Conservation (phyloP, 2,329 filamentous ascomycete genomes). For the Fusarium clavum region DNA sequence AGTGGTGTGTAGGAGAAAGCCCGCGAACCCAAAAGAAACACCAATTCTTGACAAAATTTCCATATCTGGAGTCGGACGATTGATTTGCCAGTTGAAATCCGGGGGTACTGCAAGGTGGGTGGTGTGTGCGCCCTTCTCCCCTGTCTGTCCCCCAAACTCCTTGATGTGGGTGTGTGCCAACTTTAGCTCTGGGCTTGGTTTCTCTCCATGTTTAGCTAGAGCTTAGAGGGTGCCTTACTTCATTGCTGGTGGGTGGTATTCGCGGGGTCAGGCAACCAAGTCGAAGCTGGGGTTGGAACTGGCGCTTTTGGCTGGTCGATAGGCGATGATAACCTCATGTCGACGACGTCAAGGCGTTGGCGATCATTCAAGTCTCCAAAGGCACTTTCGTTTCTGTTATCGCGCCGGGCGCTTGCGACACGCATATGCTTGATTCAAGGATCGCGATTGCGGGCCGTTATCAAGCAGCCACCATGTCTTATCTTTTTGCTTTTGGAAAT, state of each 20-base stretch:
- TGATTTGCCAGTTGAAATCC: slow-evolving; percentile 29
- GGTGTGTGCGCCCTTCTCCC: slow-evolving; percentile 29
- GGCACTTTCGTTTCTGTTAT: slow-evolving; percentile 14
- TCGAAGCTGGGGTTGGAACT: slow-evolving; percentile 38
- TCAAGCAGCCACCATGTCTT: slow-evolving; percentile 31
- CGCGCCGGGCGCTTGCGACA: slow-evolving; percentile 16
- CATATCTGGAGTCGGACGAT: slow-evolving; percentile 16
- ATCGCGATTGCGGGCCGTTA: slow-evolving; percentile 28
- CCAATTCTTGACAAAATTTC: slow-evolving; percentile 17
- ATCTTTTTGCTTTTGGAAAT: slow-evolving; percentile 5
- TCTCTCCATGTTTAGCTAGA: not conserved
- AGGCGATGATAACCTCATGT: slow-evolving; percentile 18
- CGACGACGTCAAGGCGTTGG: slow-evolving; percentile 33
- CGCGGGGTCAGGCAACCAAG: slow-evolving; percentile 25
- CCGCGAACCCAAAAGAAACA: slow-evolving; percentile 34
- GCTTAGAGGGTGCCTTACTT: slow-evolving; percentile 14
- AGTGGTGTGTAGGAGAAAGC: slow-evolving; percentile 37
- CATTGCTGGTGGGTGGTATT: slow-evolving; percentile 36
- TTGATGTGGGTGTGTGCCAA: slow-evolving; percentile 25
- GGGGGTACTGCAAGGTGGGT: slow-evolving; percentile 25
- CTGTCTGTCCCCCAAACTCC: slow-evolving; percentile 16
- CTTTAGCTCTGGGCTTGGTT: slow-evolving; percentile 15
- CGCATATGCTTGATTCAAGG: not conserved
- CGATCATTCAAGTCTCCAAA: slow-evolving; percentile 17
- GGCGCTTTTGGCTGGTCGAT: slow-evolving; percentile 36